Evolutionary conservation across 176 grass and related monocot genomes (phyloP), one percentile per base, ranked within the genome.

Genomic region (Phoenix dactylifera): DNA sequence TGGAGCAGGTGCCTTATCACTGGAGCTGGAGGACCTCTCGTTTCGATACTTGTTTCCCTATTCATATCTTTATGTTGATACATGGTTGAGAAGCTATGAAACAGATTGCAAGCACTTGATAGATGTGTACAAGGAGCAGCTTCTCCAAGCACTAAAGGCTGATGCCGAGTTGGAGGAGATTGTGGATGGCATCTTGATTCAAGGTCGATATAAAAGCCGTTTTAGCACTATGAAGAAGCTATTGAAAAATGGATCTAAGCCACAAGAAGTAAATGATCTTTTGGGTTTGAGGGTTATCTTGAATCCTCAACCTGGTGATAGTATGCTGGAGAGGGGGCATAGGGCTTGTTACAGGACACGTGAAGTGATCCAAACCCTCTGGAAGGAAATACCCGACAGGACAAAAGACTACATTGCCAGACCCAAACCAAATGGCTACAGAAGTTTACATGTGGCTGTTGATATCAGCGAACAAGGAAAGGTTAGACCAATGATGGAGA

Each of bases 141-240:
- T 96, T 53, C 77, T 82, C 32, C 61, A 62, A 51, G 86, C 57
- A 69, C 67, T 96, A 44, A 82, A 72, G 32, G 62, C 75, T 50
- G 92, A 96, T 23, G 48, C 75, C 5, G 75, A 96, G 65, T 55
- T 96, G 48, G 28, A 48, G 7, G 61, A 35, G 62, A 80, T 96
- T 71, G 86, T 87, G 17, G 66, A 80, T 63, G 69, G 49, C 16
- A 85, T 96, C 52, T 90, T 83, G 39, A 69, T 96, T 66, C 29
- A 79, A 69, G 68, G 92, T 29, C 63, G 92, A 20, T 96, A 87
- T 26, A 96, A 90, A 79, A 96, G 92, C 62, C 86, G 83, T 57
- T 96, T 90, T 69, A 96, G 92, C 62, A 96, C 83, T 29, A 96
- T 90, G 92, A 96, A 96, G 69, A 96, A 96, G 63, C 50, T 96